Percentiles rank a stretch among this genome's conserved stretches.
These are phyloP conservation scores for Ascochyta koolunga DNA, from an alignment of 2,329 filamentous ascomycete genomes.

Conservation along the genomic window DNA sequence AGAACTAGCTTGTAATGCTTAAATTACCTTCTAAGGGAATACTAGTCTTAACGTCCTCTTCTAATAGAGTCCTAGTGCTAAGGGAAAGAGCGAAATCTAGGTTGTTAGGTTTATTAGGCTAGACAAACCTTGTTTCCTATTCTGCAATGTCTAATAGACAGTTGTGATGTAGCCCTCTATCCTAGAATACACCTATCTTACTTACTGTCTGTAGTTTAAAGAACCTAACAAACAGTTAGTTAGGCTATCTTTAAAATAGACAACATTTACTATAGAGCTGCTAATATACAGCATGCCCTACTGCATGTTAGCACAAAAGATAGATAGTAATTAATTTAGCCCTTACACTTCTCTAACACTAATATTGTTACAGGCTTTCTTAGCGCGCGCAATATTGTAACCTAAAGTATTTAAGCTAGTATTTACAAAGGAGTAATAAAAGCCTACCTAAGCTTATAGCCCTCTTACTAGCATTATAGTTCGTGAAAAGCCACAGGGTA, in stretches of 20 bases:
- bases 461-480: conserved; percentile 34
- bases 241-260: not conserved
- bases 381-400: conserved; percentile 29
- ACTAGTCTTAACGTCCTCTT: not conserved
- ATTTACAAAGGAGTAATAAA: not conserved
- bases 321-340: not conserved
- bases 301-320: not conserved
- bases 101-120: conserved; percentile 18
- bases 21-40: not conserved
- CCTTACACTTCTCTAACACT: conserved; percentile 34
- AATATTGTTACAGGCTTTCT: conserved; percentile 22
- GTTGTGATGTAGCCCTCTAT: conserved; percentile 35
- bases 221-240: not conserved
- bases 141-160: conserved; percentile 29
- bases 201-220: conserved; percentile 1
- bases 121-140: conserved; percentile 27
- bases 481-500: conserved; percentile 32
- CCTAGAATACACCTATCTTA: conserved; percentile 31
- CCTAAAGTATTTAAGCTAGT: not conserved
- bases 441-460: conserved; percentile 1
- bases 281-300: conserved; percentile 35
- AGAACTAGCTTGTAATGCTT: not conserved
- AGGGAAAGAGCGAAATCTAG: conserved; percentile 16
- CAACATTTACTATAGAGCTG: conserved; percentile 25
- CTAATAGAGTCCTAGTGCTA: not conserved